Evolutionary conservation across 2,329 filamentous ascomycete genomes (phyloP), one percentile per base, ranked within the genome.

Genomic region (Fusarium globosum): DNA sequence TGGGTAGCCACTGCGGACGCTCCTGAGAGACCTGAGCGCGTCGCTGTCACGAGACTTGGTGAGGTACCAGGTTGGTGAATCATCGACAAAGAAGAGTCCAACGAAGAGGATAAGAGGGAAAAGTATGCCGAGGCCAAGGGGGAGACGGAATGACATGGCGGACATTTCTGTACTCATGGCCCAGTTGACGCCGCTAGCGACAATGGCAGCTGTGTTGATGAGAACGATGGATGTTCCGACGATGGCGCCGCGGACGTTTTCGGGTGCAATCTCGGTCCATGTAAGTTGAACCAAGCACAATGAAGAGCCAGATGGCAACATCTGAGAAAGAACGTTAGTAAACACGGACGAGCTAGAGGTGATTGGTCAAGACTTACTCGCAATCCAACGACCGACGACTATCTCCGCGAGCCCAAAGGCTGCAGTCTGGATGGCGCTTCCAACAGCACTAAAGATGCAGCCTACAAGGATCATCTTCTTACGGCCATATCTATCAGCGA

Each of bases 391-490:
- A 12, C 53, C 53, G 9, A 26, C 28, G 18, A 57, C 53, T 16
- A 57, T 35, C 16, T 57, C 28, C 0, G n/a, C 53, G 3, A 57
- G 9, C 4, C 53, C 53, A 23, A 57, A 57, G 2, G 53, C 53
- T 21, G 53, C 53, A 57, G 53, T 57, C 7, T 57, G 53, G 11
- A 57, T 45, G 2, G 53, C 53, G 2, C 53, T 35, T 21, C 53
- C 53, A 26, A 57, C 53, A 57, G 53, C 53, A 35, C 53, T 33
- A 15, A 57, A 57, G 16, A 57, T 11, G n/a, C 53, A 57, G 21
- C 53, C 53, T 16, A 45, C 53, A 8, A 57, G n/a, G 6, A 57
- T 57, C 39, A 57, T 57, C 13, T 57, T 57, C 39, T 57, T 57
- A 2, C 53, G 53, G 9, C 53, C 53, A 0, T 57, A 57, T 2